These are phyloP conservation scores for Erodium texanum DNA, from an alignment of 441 rosid species.

Conservation along the genomic window DNA sequence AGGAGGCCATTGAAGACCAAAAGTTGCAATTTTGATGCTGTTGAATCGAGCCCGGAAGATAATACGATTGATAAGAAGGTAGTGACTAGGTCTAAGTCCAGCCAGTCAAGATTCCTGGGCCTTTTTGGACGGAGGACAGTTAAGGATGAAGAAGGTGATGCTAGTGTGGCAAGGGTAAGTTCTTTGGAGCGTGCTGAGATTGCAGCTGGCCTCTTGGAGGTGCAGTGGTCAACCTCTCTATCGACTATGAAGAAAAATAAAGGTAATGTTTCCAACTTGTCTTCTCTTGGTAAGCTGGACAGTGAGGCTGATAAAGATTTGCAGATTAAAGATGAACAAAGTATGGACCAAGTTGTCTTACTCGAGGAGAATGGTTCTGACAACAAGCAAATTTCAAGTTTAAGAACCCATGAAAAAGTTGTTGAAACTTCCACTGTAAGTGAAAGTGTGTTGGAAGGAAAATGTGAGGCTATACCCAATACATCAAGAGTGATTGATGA, in stretches of 20 bases:
- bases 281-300: constrained; percentile 15
- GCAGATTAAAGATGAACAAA: constrained; percentile 18
- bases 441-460: constrained; percentile 28
- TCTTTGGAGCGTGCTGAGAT: constrained; percentile 77
- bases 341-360: constrained; percentile 13
- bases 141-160: constrained; percentile 32
- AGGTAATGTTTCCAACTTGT: constrained; percentile 26
- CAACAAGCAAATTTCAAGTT: constrained; percentile 21
- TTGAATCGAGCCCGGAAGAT: constrained; percentile 16
- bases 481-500: constrained; percentile 26
- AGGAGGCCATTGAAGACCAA: constrained; percentile 42
- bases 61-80: constrained; percentile 35
- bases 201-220: constrained; percentile 82
- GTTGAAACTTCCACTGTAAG: constrained; percentile 22
- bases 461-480: constrained; percentile 26
- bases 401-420: constrained; percentile 21
- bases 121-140: constrained; percentile 40
- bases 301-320: constrained; percentile 16
- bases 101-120: constrained; percentile 53
- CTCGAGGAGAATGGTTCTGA: constrained; percentile 22
- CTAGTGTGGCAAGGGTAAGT: constrained; percentile 28
- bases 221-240: constrained; percentile 80
- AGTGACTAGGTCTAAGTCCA: constrained; percentile 39
- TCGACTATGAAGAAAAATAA: constrained; percentile 34
- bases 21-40: constrained; percentile 39